These are phyloP conservation scores for Tagetes erecta DNA, from an alignment of 129 eudicot species.

Conservation along the genomic window DNA sequence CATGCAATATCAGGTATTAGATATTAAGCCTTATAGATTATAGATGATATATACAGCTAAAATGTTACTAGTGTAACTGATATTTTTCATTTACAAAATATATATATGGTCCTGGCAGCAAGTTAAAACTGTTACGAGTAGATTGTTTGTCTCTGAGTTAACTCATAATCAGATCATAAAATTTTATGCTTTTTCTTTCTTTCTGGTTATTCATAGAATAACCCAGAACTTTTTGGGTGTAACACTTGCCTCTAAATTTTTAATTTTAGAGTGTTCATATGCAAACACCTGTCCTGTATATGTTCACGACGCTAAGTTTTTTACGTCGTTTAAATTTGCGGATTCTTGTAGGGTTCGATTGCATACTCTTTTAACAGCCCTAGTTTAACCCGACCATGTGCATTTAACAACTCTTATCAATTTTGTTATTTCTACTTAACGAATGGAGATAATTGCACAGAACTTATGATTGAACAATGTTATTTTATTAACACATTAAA, in stretches of 20 bases:
- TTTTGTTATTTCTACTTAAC: neutral
- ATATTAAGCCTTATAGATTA: slow-evolving; percentile 1
- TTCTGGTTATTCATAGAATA: neutral
- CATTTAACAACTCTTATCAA: neutral
- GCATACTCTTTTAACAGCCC: no score
- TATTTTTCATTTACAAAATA: slow-evolving; percentile 20
- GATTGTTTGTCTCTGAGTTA: slow-evolving; percentile 12
- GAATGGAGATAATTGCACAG: neutral
- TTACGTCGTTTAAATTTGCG: no score
- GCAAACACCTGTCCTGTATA: no score
- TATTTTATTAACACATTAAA: neutral
- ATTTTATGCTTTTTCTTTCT: neutral
- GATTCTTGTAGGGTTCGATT: no score
- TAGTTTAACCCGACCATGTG: neutral
- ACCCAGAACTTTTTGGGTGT: neutral
- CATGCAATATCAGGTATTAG: neutral
- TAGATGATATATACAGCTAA: slow-evolving; percentile 1
- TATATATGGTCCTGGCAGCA: slow-evolving; percentile 22
- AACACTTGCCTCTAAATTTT: neutral
- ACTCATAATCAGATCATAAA: slow-evolving; percentile 11
- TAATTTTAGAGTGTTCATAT: no score
- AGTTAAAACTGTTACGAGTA: slow-evolving; percentile 15
- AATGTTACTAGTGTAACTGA: neutral
- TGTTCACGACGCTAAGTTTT: no score
- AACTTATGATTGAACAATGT: neutral